These are phyloP conservation scores for Mycena galopus DNA, from an alignment of 768 basidiomycete genomes.

Conservation along the genomic window DNA sequence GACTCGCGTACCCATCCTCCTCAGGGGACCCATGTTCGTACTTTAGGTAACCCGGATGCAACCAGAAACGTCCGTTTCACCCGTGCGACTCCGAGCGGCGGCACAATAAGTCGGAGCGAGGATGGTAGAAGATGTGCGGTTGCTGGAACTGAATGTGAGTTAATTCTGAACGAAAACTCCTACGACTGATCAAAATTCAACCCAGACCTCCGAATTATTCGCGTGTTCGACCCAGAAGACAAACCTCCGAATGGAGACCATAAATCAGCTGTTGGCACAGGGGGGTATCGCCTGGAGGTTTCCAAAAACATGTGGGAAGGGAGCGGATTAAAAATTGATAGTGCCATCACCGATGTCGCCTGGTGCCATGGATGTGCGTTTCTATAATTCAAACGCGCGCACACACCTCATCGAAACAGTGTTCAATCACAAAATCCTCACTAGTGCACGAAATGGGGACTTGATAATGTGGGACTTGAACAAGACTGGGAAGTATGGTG, in stretches of 20 bases:
- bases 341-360: conserved; percentile 83
- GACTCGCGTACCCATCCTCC: conserved; percentile 58
- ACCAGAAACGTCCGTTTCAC: conserved; percentile 69
- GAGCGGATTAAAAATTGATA: conserved; percentile 83
- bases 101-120: conserved; percentile 74
- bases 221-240: conserved; percentile 62
- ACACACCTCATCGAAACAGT: conserved; percentile 50
- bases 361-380: conserved; percentile 78
- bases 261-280: conserved; percentile 66
- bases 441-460: conserved; percentile 85
- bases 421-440: conserved; percentile 82
- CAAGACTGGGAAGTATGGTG: conserved; percentile 82
- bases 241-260: conserved; percentile 56
- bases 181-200: neutral
- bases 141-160: conserved; percentile 83
- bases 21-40: conserved; percentile 49
- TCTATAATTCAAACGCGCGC: neutral
- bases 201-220: conserved; percentile 71
- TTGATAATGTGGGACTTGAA: conserved; percentile 88
- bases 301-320: conserved; percentile 85
- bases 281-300: conserved; percentile 77
- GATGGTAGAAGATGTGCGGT: conserved; percentile 79
- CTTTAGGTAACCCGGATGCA: conserved; percentile 38
- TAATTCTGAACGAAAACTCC: neutral
- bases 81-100: conserved; percentile 72